Evolutionary conservation across 1,284 basidiomycete genomes (phyloP).

Genomic region (Trichosporon faecale): DNA sequence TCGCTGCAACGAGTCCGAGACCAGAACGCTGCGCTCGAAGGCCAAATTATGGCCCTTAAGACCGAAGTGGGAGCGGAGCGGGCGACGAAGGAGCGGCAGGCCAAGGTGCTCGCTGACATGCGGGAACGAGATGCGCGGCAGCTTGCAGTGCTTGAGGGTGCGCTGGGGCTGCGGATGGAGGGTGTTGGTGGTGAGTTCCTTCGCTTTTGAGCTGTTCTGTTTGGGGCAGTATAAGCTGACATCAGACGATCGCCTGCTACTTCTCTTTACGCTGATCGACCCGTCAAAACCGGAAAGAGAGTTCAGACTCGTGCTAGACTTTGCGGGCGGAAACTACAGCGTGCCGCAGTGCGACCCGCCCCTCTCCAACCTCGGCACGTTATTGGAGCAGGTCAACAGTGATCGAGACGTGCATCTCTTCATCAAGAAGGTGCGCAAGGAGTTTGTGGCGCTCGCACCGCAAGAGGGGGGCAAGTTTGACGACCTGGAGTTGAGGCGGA

Average conservation of each 20-base stretch:
- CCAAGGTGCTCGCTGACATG: constrained; percentile 60
- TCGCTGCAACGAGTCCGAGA: constrained; percentile 38
- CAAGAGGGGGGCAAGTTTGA: not conserved
- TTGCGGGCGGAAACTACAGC: constrained; percentile 62
- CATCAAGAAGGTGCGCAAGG: constrained; percentile 33
- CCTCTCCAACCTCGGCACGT: constrained; percentile 34
- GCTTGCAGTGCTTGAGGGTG: constrained; percentile 60
- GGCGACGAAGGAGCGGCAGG: constrained; percentile 67
- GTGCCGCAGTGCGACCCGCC: constrained; percentile 49
- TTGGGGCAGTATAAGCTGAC: constrained; percentile 4
- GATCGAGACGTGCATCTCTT: constrained; percentile 48
- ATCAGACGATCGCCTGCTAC: constrained; percentile 62
- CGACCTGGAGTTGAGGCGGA: not conserved
- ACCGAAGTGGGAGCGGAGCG: constrained; percentile 33
- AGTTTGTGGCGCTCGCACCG: not conserved
- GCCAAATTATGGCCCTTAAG: constrained; percentile 33
- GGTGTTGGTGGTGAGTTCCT: constrained; percentile 61
- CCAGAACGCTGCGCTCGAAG: constrained; percentile 36
- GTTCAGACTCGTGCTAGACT: constrained; percentile 71
- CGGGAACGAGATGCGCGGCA: constrained; percentile 61
- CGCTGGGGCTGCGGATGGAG: constrained; percentile 66
- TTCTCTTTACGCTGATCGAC: constrained; percentile 69
- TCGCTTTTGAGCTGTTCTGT: not conserved
- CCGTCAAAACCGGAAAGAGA: constrained; percentile 60
- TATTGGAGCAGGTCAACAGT: constrained; percentile 45